These are phyloP conservation scores for Penicillium samsonianum DNA, from an alignment of 495 filamentous ascomycete genomes.

Conservation along the genomic window DNA sequence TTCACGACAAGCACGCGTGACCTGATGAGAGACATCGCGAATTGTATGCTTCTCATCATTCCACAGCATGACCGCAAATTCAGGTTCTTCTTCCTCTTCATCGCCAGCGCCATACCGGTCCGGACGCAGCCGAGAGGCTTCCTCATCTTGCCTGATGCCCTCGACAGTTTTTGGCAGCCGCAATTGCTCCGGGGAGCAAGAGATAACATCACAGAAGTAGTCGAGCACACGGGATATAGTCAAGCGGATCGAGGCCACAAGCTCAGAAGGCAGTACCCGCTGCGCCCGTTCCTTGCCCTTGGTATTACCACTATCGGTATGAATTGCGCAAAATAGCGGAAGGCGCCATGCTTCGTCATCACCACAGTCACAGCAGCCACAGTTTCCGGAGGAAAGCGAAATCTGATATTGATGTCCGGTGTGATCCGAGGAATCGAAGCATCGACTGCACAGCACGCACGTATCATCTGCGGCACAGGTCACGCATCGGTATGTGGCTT, in stretches of 20 bases:
- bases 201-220: slow-evolving; percentile 95
- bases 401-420: slow-evolving; percentile 89
- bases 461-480: slow-evolving; percentile 89
- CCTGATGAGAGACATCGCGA: slow-evolving; percentile 83
- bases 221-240: slow-evolving; percentile 85
- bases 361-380: slow-evolving; percentile 95
- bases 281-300: slow-evolving; percentile 64
- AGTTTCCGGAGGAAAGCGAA: slow-evolving; percentile 81
- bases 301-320: slow-evolving; percentile 61
- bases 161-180: slow-evolving; percentile 79
- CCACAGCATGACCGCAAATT: slow-evolving; percentile 90
- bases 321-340: slow-evolving; percentile 90
- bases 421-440: slow-evolving; percentile 94
- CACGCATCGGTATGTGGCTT: slow-evolving; percentile 90
- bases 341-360: slow-evolving; percentile 89
- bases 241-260: slow-evolving; percentile 71
- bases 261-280: slow-evolving; percentile 65
- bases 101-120: slow-evolving; percentile 71
- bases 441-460: slow-evolving; percentile 82
- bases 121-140: slow-evolving; percentile 69
- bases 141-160: slow-evolving; percentile 78
- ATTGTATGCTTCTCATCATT: slow-evolving; percentile 99
- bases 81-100: slow-evolving; percentile 56
- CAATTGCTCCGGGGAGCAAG: slow-evolving; percentile 94
- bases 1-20: slow-evolving; percentile 83